Percentiles rank a stretch among this genome's conserved stretches.
Conservation (phyloP, 2,329 filamentous ascomycete species). For the Coniochaeta sp. region DNA sequence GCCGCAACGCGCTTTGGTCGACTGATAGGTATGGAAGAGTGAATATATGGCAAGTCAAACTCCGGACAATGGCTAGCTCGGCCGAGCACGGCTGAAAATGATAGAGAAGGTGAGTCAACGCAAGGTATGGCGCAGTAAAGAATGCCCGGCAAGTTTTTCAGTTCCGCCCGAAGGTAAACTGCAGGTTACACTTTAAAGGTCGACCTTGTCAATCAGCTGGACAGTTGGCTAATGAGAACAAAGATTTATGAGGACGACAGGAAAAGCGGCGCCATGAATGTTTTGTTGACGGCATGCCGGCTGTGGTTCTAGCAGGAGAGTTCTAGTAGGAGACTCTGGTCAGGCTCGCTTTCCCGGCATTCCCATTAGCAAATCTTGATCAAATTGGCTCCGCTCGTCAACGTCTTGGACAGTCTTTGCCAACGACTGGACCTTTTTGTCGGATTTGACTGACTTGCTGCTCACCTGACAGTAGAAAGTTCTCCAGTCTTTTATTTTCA, state of each 20-base stretch:
- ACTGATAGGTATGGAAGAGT: not conserved
- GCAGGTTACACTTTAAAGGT: not conserved
- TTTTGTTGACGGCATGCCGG: no score
- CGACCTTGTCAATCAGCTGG: not conserved
- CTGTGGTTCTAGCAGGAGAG: no score
- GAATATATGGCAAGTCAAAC: not conserved
- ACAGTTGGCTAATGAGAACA: not conserved
- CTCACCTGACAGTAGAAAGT: conserved; percentile 29
- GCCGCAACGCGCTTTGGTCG: not conserved
- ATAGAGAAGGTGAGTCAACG: not conserved
- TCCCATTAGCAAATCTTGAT: conserved; percentile 3
- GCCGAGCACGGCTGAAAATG: not conserved
- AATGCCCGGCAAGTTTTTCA: not conserved
- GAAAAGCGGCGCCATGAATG: not conserved
- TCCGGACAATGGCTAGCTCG: not conserved
- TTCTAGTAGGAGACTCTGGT: no score
- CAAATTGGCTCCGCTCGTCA: not conserved
- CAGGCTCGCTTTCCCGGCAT: not conserved
- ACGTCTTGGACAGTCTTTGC: not conserved
- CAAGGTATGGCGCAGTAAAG: not conserved
- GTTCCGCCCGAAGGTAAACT: not conserved
- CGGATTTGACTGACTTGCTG: conserved; percentile 5
- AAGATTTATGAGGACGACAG: not conserved
- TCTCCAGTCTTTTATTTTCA: conserved; percentile 35
- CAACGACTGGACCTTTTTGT: not conserved